A percentile compares a stretch with the other conserved stretches of the same genome.
Evolutionary conservation across 73 alveolate species (phyloP).

Genomic region (Paramecium bursaria): DNA sequence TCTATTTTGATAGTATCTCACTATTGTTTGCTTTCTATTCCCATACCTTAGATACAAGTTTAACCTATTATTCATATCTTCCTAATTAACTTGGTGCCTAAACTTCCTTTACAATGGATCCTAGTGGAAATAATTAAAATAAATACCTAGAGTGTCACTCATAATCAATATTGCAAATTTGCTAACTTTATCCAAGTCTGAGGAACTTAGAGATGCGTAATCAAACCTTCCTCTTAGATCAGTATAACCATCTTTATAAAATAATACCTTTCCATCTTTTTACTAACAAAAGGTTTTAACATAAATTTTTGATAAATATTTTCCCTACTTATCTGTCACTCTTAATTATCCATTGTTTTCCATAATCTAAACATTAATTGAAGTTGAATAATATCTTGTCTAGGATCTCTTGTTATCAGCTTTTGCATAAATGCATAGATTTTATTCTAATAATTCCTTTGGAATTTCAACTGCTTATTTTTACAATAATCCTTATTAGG

Average conservation of each 20-base stretch:
- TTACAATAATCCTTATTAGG: neutral
- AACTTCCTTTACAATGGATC: constrained; percentile 82
- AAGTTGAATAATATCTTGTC: constrained; percentile 79
- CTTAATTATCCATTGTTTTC: constrained; percentile 86
- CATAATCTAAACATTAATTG: constrained; percentile 75
- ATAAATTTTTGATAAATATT: constrained; percentile 80
- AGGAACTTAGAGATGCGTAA: constrained; percentile 81
- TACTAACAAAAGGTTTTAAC: constrained; percentile 81
- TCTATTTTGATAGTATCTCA: too few species aligned
- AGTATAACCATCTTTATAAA: constrained; percentile 89
- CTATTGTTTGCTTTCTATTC: neutral
- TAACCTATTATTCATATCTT: constrained; percentile 12
- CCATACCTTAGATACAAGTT: constrained; percentile 27
- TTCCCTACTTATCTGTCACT: constrained; percentile 73
- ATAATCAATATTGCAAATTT: constrained; percentile 86
- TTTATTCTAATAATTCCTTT: constrained; percentile 74
- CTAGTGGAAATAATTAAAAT: constrained; percentile 41
- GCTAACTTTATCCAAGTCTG: constrained; percentile 74
- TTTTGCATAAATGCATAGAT: constrained; percentile 81
- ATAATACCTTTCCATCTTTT: constrained; percentile 68
- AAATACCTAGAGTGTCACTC: constrained; percentile 76
- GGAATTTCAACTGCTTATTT: constrained; percentile 72
- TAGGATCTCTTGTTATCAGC: constrained; percentile 74
- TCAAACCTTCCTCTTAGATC: constrained; percentile 90
- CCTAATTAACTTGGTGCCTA: constrained; percentile 82